Evolutionary conservation across 257 asterid genomes (phyloP).

Genomic region (Primulina eburnea): DNA sequence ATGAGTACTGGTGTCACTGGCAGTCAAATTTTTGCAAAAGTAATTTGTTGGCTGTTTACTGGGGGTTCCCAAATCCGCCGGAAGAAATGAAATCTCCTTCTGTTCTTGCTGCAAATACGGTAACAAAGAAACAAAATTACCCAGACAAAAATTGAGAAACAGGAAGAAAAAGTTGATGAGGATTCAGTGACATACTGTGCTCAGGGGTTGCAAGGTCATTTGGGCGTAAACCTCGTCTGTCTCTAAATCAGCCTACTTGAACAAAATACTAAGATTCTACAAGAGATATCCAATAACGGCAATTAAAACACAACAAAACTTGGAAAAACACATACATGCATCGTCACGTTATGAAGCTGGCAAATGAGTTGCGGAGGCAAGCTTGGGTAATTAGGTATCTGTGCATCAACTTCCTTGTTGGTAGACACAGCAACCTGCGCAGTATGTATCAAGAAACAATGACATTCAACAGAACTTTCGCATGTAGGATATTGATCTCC

Average conservation of each 20-base stretch:
- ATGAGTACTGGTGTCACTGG: slow-evolving; percentile 82
- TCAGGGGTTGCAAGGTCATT: slow-evolving; percentile 81
- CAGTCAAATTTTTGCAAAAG: slow-evolving; percentile 80
- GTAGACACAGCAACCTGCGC: slow-evolving; percentile 70
- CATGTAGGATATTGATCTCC: background rate
- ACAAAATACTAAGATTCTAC: slow-evolving; percentile 24
- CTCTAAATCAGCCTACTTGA: slow-evolving; percentile 66
- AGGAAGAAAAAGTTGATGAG: background rate
- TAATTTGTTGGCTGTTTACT: slow-evolving; percentile 78
- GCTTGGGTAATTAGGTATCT: slow-evolving; percentile 62
- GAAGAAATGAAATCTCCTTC: slow-evolving; percentile 69
- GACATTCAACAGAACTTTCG: slow-evolving; percentile 3
- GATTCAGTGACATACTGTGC: slow-evolving; percentile 42
- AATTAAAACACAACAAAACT: slow-evolving; percentile 13
- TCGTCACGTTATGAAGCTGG: slow-evolving; percentile 71
- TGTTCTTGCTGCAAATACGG: slow-evolving; percentile 64
- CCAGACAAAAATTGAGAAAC: too few relatives aligned
- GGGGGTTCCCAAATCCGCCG: slow-evolving; percentile 56
- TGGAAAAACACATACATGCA: slow-evolving; percentile 47
- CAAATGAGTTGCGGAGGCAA: slow-evolving; percentile 70
- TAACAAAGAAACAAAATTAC: background rate
- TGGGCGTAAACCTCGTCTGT: slow-evolving; percentile 81
- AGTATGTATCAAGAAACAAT: slow-evolving; percentile 11
- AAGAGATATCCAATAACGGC: background rate
- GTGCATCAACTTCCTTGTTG: slow-evolving; percentile 66